A percentile compares a stretch with the other conserved stretches of the same genome.
Conservation (phyloP, 768 basidiomycete species). For the Serendipita sp. region DNA sequence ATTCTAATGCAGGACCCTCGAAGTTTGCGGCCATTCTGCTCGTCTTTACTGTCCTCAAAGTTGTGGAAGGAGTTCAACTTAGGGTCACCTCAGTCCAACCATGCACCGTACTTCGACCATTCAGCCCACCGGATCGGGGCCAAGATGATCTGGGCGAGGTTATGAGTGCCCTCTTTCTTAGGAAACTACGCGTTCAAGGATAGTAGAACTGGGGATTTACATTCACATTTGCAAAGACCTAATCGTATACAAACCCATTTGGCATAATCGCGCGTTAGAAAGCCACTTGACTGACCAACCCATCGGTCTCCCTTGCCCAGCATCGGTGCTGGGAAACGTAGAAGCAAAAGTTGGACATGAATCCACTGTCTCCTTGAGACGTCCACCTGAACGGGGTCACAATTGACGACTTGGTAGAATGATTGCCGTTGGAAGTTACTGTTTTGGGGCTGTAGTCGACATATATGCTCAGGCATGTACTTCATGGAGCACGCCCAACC, state of each 20-base stretch:
- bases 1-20: not conserved
- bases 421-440: conserved; percentile 19
- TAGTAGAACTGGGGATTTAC: no score
- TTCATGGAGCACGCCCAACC: not conserved
- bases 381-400: conserved; percentile 29
- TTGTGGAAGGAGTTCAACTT: no score
- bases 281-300: conserved; percentile 36
- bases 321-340: conserved; percentile 53
- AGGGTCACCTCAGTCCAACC: no score
- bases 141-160: no score
- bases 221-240: no score
- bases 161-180: no score
- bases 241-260: no score
- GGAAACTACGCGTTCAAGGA: no score
- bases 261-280: conserved; percentile 20
- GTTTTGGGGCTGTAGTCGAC: no score
- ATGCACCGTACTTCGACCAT: no score
- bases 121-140: no score
- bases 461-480: not conserved
- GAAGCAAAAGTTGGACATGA: conserved; percentile 39
- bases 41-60: not conserved
- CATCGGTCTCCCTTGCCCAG: conserved; percentile 43
- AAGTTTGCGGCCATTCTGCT: not conserved
- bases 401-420: conserved; percentile 23
- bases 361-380: conserved; percentile 28